Base-by-base conservation (phyloP, 2,329 filamentous ascomycete species). In the Aspergillus quadrilineatus region DNA sequence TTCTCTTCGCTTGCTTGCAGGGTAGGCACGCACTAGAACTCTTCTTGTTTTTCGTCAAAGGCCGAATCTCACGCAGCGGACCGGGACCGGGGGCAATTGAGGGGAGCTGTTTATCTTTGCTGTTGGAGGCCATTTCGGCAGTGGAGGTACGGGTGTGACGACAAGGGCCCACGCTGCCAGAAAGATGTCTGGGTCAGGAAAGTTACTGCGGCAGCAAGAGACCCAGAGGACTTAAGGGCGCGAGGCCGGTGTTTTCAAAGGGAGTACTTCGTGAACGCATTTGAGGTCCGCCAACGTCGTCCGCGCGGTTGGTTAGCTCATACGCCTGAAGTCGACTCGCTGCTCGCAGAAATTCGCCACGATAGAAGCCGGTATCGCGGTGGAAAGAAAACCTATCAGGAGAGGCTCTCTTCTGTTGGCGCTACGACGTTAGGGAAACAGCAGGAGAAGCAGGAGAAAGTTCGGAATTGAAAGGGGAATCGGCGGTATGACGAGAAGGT, bases 1-100 rank as follows among this genome's bases (percentile, higher is more conserved):
- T 74, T 60, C 71, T 67, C 58, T 73, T 74, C 15, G 71, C 69
- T 34, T 68, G 62, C 45, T 73, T 74, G 55, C 71, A 74, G 45
- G 69, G 63, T 17, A 65, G 53, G 46, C 72, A 74, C 26, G 72
- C 72, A 4, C 67, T 72, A 4, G 72, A 74, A 46, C 68, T 74
- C 60, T 74, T 74, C 47, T 68, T 72, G 26, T 66, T 65, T 45
- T 66, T 67, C 43, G 58, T 59, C 42, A 71, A 64, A 47, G n/a
- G 62, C 57, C 9, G 62, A 34, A 30, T 58, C 39, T 51, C 58
- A 29, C 59, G 62, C 50, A 56, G 63, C 42, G 56, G 55, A 37
- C 62, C 52, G 47, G 69, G 60, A 30, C 61, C 58, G 55, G 69
- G 70, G 30, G 69, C 69, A 29, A 73, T 60, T 10, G 63, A 50